Evolutionary conservation across 2,329 filamentous ascomycete genomes (phyloP).

Genomic region (Aspergillus uvarum): DNA sequence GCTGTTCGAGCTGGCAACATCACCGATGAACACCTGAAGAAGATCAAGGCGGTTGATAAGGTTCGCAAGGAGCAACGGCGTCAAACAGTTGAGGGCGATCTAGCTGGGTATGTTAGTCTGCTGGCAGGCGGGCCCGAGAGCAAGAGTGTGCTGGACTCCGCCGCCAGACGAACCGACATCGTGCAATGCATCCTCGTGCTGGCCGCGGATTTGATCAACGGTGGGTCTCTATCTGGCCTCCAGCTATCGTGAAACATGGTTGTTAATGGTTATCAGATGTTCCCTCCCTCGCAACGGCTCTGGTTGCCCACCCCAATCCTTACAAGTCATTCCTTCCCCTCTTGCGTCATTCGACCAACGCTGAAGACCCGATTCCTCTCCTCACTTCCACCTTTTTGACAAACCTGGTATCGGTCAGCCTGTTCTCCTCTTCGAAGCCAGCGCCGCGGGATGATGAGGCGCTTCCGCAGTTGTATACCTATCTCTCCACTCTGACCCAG

Average conservation of each 20-base stretch:
- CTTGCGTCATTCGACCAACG: constrained; percentile 77
- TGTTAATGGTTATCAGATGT: constrained; percentile 58
- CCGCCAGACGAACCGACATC: constrained; percentile 82
- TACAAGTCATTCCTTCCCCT: constrained; percentile 81
- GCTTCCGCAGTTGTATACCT: constrained; percentile 78
- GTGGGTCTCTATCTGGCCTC: constrained; percentile 49
- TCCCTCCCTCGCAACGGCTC: constrained; percentile 71
- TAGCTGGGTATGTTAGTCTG: constrained; percentile 75
- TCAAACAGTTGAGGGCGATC: constrained; percentile 75
- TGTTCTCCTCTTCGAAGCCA: constrained; percentile 61
- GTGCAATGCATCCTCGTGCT: constrained; percentile 93
- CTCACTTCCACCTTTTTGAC: constrained; percentile 86
- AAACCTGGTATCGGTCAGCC: constrained; percentile 67
- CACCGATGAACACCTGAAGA: constrained; percentile 88
- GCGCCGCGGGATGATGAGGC: constrained; percentile 67
- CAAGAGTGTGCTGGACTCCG: constrained; percentile 78
- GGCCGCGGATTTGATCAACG: constrained; percentile 80
- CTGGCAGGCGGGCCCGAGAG: constrained; percentile 69
- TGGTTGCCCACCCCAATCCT: constrained; percentile 69
- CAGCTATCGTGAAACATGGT: background rate
- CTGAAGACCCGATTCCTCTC: constrained; percentile 83
- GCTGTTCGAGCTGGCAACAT: constrained; percentile 90
- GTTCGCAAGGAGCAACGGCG: constrained; percentile 87
- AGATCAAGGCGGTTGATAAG: constrained; percentile 96
- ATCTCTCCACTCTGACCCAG: constrained; percentile 80